Evolutionary conservation across 2,329 filamentous ascomycete genomes (phyloP).

Genomic region (Alternaria gansuensis): DNA sequence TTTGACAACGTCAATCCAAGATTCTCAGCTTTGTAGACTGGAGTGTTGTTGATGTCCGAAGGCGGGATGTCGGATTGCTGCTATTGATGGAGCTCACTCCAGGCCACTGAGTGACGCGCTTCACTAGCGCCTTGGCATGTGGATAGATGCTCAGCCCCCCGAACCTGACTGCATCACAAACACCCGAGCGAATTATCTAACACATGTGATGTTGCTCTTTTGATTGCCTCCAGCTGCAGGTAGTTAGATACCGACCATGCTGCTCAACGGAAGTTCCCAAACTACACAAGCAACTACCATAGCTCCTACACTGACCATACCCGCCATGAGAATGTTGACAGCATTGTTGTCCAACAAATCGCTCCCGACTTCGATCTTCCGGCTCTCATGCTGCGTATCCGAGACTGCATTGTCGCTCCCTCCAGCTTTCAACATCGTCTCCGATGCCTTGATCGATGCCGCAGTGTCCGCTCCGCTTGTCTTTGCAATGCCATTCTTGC

Average conservation of each 20-base stretch:
- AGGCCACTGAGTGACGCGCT: constrained; percentile 45
- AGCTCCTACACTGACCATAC: constrained; percentile 77
- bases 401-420: constrained; percentile 38
- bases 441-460: constrained; percentile 34
- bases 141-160: background rate
- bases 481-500: constrained; percentile 50
- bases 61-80: constrained; percentile 21
- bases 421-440: constrained; percentile 47
- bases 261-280: constrained; percentile 47
- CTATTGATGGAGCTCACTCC: constrained; percentile 18
- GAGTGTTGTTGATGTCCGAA: constrained; percentile 10
- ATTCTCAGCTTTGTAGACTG: background rate
- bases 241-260: constrained; percentile 30
- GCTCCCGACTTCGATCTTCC: constrained; percentile 69
- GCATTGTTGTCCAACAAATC: constrained; percentile 93
- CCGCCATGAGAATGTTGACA: constrained; percentile 92
- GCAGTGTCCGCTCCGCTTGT: constrained; percentile 38
- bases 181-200: background rate
- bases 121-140: constrained; percentile 43
- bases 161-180: background rate
- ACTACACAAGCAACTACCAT: constrained; percentile 64
- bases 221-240: background rate
- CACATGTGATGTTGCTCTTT: background rate
- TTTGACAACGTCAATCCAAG: background rate
- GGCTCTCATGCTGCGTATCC: constrained; percentile 54